Evolutionary conservation across 1,284 basidiomycete species (phyloP).

Genomic region (Austroboletus novae-zelandiae): DNA sequence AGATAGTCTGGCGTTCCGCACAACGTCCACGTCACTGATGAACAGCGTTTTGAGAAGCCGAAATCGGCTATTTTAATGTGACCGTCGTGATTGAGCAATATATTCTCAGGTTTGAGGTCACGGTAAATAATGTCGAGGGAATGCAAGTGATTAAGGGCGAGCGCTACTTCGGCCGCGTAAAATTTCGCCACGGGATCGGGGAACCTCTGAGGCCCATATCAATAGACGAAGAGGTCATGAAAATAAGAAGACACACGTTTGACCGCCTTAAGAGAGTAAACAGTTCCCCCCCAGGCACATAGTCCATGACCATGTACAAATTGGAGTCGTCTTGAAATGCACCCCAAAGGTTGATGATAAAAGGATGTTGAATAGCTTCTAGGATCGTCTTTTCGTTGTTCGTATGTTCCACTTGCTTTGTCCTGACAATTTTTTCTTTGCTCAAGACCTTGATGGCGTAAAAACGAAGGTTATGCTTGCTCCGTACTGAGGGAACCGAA

Average conservation of each 20-base stretch:
- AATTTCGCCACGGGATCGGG: conserved; percentile 99
- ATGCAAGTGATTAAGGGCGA: conserved; percentile 94
- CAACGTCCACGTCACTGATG: conserved; percentile 93
- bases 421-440: conserved; percentile 92
- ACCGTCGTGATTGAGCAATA: conserved; percentile 89
- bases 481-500: conserved; percentile 56
- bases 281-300: conserved; percentile 95
- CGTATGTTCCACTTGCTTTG: conserved; percentile 98
- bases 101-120: conserved; percentile 97
- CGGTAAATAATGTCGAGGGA: conserved; percentile 93
- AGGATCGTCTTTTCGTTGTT: conserved; percentile 95
- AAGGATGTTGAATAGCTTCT: conserved; percentile 88
- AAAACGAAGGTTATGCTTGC: conserved; percentile 89
- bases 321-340: conserved; percentile 93
- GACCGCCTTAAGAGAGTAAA: conserved; percentile 90
- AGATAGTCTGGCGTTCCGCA: conserved; percentile 98
- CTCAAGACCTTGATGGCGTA: conserved; percentile 94
- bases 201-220: conserved; percentile 65
- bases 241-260: conserved; percentile 54
- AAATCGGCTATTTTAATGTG: conserved; percentile 99
- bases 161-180: conserved; percentile 95
- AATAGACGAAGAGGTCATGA: conserved; percentile 2
- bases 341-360: conserved; percentile 98
- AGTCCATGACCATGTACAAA: conserved; percentile 99
- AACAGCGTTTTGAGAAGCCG: conserved; percentile 93